Evolutionary conservation across 176 grass and related monocot genomes (phyloP), one percentile per base, ranked within the genome.

Genomic region (Juncus effusus): DNA sequence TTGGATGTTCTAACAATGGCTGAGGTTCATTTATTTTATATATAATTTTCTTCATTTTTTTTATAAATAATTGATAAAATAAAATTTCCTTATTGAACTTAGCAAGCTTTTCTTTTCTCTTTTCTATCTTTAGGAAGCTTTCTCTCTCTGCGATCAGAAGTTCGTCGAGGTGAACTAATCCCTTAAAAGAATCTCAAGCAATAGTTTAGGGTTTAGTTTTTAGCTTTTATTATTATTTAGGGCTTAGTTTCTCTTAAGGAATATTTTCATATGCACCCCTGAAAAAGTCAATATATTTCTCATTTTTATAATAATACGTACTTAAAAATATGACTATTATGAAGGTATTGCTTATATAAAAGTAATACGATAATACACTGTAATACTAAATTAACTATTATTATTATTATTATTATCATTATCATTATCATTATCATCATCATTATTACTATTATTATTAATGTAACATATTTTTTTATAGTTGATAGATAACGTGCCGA

Each of bases 401-500:
- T 0, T 28, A 28, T 28, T 28, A 28, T 28, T 1, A 28, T 28
- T 28, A 28, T 28, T 28, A 28, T 28, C n/a, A n/a, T n/a, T n/a
- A n/a, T n/a, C n/a, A n/a, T n/a, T n/a, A n/a, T n/a, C n/a, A n/a
- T n/a, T n/a, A n/a, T n/a, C n/a, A n/a, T n/a, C n/a, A n/a, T n/a
- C n/a, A n/a, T n/a, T n/a, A n/a, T n/a, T n/a, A n/a, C n/a, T n/a
- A n/a, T n/a, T n/a, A n/a, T n/a, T n/a, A n/a, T n/a, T n/a, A n/a
- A n/a, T n/a, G n/a, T n/a, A n/a, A n/a, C n/a, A n/a, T n/a, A n/a
- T n/a, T n/a, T n/a, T n/a, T n/a, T n/a, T n/a, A n/a, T n/a, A 75
- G 94, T 89, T 81, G 66, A 85, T 99, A 79, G 94, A 99, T 78
- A 99, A 99, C 69, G 68, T 89, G 51, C 88, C 94, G 6, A 86